A percentile compares a stretch with the other conserved stretches of the same genome.
Conservation (phyloP, 306 rosid species). For the Dryas alaskensis region DNA sequence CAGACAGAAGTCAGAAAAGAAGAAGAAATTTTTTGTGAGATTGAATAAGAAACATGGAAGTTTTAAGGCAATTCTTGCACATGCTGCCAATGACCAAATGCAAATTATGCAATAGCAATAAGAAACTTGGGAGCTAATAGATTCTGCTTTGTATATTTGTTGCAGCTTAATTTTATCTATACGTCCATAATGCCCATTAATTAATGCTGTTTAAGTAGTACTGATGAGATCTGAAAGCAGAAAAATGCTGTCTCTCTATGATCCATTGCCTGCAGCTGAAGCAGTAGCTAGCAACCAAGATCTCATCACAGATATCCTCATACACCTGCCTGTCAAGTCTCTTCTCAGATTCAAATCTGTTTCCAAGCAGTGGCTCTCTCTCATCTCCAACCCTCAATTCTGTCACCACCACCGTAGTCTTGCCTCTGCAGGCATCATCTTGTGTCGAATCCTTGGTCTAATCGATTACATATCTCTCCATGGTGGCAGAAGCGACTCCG, state of each 20-base stretch:
- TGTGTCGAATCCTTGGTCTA: not conserved
- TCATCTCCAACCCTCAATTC: conserved; percentile 17
- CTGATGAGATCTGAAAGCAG: not conserved
- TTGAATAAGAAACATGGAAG: too few species aligned
- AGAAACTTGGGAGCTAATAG: too few species aligned
- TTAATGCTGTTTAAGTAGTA: not conserved
- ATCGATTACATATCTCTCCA: not conserved
- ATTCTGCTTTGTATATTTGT: too few species aligned
- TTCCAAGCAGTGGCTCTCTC: conserved; percentile 20
- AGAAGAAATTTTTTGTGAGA: too few species aligned
- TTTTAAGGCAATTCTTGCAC: too few species aligned
- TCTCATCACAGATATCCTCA: conserved; percentile 9
- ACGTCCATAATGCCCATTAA: too few species aligned
- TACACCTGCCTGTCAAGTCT: conserved; percentile 15
- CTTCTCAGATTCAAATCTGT: conserved; percentile 23
- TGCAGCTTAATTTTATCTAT: too few species aligned
- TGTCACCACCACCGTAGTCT: not conserved
- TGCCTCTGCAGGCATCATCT: conserved; percentile 11
- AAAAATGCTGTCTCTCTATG: not conserved
- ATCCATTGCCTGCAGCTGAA: not conserved
- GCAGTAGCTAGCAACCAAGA: not conserved
- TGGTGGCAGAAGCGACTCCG: not conserved
- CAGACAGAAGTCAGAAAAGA: too few species aligned
- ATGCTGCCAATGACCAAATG: too few species aligned
- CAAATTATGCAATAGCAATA: too few species aligned